Percentiles rank a stretch among this genome's conserved stretches.
phyloP scores from a whole-genome alignment of 1,139 yeast genomes.

The Candida pseudoviswanathii region DNA sequence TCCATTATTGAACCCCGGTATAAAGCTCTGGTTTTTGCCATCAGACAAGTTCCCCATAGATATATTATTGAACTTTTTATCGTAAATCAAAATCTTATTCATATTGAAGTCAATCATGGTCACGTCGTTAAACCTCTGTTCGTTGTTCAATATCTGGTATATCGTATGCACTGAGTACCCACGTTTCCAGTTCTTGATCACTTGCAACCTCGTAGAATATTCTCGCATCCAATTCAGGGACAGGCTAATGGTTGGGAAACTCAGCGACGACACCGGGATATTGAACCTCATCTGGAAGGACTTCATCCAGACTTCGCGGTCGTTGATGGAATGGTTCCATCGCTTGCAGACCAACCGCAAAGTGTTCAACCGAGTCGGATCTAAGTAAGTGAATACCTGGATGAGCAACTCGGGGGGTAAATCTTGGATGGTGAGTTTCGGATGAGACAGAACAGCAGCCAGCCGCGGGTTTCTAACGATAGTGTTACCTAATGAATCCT shows the following conservation, averaged over 20 bases:
- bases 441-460: neutral
- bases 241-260: conserved; percentile 63
- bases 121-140: conserved; percentile 29
- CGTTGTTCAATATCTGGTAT: conserved; percentile 33
- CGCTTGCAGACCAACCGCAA: conserved; percentile 55
- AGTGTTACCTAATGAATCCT: conserved; percentile 24
- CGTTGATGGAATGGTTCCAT: conserved; percentile 55
- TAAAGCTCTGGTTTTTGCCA: conserved; percentile 44
- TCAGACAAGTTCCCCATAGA: conserved; percentile 39
- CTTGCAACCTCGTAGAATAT: conserved; percentile 48
- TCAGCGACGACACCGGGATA: conserved; percentile 48
- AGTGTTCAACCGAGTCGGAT: conserved; percentile 52
- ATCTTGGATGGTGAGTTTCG: conserved; percentile 25
- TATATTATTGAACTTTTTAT: conserved; percentile 36
- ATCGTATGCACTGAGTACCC: conserved; percentile 35
- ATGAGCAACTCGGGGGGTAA: conserved; percentile 64
- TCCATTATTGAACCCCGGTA: conserved; percentile 34
- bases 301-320: conserved; percentile 63
- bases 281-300: conserved; percentile 52
- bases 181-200: conserved; percentile 54
- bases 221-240: conserved; percentile 59
- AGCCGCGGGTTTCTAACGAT: conserved; percentile 4
- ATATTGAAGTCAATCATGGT: conserved; percentile 36
- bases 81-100: conserved; percentile 40
- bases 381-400: conserved; percentile 56